phyloP scores from a whole-genome alignment of 345 rosid species.

The Sapria himalayana region DNA sequence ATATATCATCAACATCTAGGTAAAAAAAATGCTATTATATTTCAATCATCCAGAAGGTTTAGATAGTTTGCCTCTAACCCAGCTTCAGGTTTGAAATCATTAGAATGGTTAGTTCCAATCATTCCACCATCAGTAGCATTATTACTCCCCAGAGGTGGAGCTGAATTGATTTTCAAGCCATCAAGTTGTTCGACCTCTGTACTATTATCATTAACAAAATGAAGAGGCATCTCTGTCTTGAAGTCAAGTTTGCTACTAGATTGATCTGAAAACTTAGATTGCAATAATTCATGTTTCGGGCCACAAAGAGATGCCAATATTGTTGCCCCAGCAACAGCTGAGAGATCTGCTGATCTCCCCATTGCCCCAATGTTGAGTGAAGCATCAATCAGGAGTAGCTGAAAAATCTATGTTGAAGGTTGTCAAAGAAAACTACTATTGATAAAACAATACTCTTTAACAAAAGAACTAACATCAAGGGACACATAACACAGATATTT shows the following conservation, averaged over 20 bases:
- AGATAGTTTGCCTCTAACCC: conserved; percentile 51
- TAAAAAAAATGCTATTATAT: conserved; percentile 40
- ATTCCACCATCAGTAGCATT: conserved; percentile 44
- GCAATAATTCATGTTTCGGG: conserved; percentile 34
- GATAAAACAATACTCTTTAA: conserved; percentile 1
- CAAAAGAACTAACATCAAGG: conserved; percentile 1
- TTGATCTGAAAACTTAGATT: conserved; percentile 31
- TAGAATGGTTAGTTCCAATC: conserved; percentile 22
- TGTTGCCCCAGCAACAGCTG: conserved; percentile 60
- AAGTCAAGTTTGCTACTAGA: conserved; percentile 24
- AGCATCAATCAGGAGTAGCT: conserved; percentile 32
- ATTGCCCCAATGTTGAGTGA: conserved; percentile 33
- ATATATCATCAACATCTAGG: no score
- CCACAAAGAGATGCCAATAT: conserved; percentile 54
- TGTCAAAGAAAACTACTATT: conserved; percentile 23
- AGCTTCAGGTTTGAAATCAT: conserved; percentile 37
- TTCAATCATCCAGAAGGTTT: conserved; percentile 45
- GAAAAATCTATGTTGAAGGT: conserved; percentile 37
- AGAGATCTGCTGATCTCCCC: conserved; percentile 49
- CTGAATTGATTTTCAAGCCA: conserved; percentile 36
- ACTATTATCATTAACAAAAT: conserved; percentile 28
- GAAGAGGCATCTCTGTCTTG: conserved; percentile 27
- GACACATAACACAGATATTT: background rate
- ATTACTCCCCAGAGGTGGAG: conserved; percentile 24
- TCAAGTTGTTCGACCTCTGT: conserved; percentile 33